Base-by-base conservation (phyloP, 2,329 filamentous ascomycete species). In the Stemphylium vesicarium region DNA sequence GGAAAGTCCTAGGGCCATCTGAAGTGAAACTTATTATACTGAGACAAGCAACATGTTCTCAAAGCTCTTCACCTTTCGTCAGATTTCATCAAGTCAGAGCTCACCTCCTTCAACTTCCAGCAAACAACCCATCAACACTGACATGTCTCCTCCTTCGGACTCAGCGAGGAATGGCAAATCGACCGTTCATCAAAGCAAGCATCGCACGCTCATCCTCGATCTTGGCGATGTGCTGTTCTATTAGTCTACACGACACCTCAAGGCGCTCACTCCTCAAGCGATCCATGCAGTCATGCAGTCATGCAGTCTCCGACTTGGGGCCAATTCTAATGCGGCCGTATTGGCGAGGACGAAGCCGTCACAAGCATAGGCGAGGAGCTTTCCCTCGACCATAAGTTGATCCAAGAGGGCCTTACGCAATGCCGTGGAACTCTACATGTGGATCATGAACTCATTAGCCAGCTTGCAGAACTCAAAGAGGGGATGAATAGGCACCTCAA, bases 211-310 rank as follows among this genome's bases (percentile, higher is more conserved):
- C 20, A 70, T 76, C 15, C 70, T 75, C 24, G 73, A 74, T 57
- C 63, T 77, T 15, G 71, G 73, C 15, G 72, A 75, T 53, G 71
- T 75, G 20, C 64, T 75, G 20, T 75, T 75, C 54, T 64, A 68
- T 15, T 76, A 70, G 67, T 69, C 65, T 4, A 53, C 71, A 7
- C 45, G 54, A 3, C 65, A 62, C 12, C 64, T 60, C 10, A 68
- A 68, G 2, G 56, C 60, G 1, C 62, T 76, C 10, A 46, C 55
- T 13, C 56, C 53, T 5, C 46, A 53, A 22, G 47, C 49, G 5
- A 45, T 75, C 16, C 60, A 60, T 31, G 47, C 59, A 1, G 67
- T 75, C 12, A 50, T 71, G n/a, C 55, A n/a, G n/a, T 62, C 13
- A n/a, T n/a, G n/a, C n/a, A n/a, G n/a, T 67, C 67, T 4, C 43